These are phyloP conservation scores for Irineochytrium annulatum DNA, from an alignment of 192 early-diverging fungal genomes.

Conservation along the genomic window DNA sequence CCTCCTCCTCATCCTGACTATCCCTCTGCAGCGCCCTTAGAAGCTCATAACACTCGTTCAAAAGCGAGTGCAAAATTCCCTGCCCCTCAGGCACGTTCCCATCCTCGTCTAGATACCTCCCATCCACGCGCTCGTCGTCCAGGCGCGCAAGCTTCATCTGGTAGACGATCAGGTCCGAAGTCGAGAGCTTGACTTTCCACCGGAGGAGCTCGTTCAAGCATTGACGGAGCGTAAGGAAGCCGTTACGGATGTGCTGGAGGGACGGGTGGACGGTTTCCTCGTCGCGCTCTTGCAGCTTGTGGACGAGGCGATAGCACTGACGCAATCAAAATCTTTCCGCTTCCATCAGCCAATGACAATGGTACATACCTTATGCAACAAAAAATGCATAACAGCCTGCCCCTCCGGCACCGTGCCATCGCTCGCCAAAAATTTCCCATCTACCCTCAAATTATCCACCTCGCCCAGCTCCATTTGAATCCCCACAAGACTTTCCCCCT, in stretches of 20 bases:
- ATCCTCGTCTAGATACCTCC: conserved; percentile 82
- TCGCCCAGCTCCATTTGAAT: conserved; percentile 71
- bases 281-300: conserved; percentile 68
- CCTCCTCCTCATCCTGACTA: conserved; percentile 6
- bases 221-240: conserved; percentile 74
- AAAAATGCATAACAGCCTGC: conserved; percentile 61
- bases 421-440: conserved; percentile 73
- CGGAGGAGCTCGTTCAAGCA: conserved; percentile 76
- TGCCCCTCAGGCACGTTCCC: conserved; percentile 81
- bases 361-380: conserved; percentile 39
- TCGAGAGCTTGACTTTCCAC: conserved; percentile 72
- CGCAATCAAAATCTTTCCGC: conserved; percentile 30
- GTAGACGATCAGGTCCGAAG: conserved; percentile 76
- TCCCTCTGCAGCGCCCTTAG: conserved; percentile 4
- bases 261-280: conserved; percentile 78
- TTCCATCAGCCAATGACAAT: background rate
- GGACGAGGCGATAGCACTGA: conserved; percentile 80
- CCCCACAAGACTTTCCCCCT: conserved; percentile 21
- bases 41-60: conserved; percentile 82
- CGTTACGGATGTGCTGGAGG: conserved; percentile 81
- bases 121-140: conserved; percentile 72
- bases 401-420: conserved; percentile 66
- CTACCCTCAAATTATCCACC: conserved; percentile 74
- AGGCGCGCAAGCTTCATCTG: conserved; percentile 83
- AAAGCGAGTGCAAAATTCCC: conserved; percentile 74